Evolutionary conservation across 805 yeast species (phyloP).

Genomic region (Saturnispora mendoncae): DNA sequence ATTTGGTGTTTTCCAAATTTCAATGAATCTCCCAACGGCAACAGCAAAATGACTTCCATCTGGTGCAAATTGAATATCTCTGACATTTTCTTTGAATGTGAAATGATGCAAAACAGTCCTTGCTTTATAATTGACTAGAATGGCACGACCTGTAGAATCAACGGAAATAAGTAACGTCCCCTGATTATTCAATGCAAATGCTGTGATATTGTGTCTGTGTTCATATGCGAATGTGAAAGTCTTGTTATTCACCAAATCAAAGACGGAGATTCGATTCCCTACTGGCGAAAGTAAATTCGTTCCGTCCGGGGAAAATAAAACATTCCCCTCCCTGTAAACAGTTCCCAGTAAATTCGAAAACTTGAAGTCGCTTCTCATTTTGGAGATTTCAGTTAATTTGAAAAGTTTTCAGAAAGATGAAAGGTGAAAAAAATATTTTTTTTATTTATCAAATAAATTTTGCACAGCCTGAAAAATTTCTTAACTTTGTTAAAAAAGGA

Average conservation of each 20-base stretch:
- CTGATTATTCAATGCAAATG: conserved; percentile 77
- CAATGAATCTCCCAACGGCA: conserved; percentile 72
- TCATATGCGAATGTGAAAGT: conserved; percentile 89
- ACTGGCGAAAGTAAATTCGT: conserved; percentile 79
- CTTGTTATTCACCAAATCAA: conserved; percentile 74
- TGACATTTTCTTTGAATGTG: conserved; percentile 76
- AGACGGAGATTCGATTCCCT: conserved; percentile 85
- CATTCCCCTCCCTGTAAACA: conserved; percentile 88
- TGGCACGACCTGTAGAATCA: conserved; percentile 89
- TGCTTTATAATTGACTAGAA: conserved; percentile 74
- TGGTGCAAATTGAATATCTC: conserved; percentile 74
- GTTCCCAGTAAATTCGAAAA: conserved; percentile 89
- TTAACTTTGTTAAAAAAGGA: too few relatives aligned
- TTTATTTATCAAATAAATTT: not conserved
- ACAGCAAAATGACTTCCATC: conserved; percentile 84
- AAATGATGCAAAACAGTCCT: conserved; percentile 87
- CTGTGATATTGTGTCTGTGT: conserved; percentile 74
- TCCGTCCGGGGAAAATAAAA: conserved; percentile 81
- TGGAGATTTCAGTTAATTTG: too few relatives aligned
- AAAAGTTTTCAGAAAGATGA: not conserved
- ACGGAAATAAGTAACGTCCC: conserved; percentile 73
- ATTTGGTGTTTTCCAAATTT: conserved; percentile 90
- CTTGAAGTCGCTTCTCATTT: conserved; percentile 81
- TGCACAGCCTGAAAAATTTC: conserved; percentile 10
- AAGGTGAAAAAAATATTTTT: not conserved